These are phyloP conservation scores for Penicillium sp. DNA, from an alignment of 2,329 filamentous ascomycete species.

Conservation along the genomic window DNA sequence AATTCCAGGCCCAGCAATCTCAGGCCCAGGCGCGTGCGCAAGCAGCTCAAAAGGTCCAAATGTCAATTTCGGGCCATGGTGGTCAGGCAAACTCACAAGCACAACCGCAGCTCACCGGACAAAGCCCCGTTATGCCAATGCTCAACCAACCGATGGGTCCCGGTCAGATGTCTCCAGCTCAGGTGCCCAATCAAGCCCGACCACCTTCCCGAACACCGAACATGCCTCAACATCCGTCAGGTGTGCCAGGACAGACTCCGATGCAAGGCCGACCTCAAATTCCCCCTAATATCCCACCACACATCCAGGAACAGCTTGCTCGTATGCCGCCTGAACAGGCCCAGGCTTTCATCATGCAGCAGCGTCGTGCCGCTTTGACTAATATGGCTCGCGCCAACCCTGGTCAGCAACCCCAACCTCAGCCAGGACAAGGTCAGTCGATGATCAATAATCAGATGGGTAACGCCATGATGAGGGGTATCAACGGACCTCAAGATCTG, in stretches of 20 bases:
- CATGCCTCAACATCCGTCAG: constrained; percentile 34
- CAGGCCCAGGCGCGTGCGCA: constrained; percentile 44
- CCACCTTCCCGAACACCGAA: constrained; percentile 36
- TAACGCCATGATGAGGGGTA: constrained; percentile 36
- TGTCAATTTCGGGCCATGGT: constrained; percentile 48
- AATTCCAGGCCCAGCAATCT: constrained; percentile 35
- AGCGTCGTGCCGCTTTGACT: constrained; percentile 35
- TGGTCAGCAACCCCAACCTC: constrained; percentile 31
- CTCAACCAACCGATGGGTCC: constrained; percentile 45
- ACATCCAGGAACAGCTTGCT: constrained; percentile 36
- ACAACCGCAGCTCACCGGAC: constrained; percentile 42
- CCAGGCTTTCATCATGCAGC: constrained; percentile 33
- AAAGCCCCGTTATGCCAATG: constrained; percentile 43
- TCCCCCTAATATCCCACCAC: constrained; percentile 36
- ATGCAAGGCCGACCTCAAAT: constrained; percentile 38
- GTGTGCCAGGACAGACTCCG: constrained; percentile 29
- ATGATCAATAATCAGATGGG: constrained; percentile 35
- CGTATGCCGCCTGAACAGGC: constrained; percentile 40
- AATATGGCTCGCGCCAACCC: constrained; percentile 35
- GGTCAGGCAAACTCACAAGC: constrained; percentile 45
- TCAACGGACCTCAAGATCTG: constrained; percentile 38
- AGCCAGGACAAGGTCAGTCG: constrained; percentile 34
- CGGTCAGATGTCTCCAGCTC: constrained; percentile 41
- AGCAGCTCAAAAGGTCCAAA: constrained; percentile 48
- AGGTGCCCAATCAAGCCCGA: constrained; percentile 34